A percentile compares a stretch with the other conserved stretches of the same genome.
Conservation (phyloP, 352 stramenopile species). For the Globisporangium emineosum region DNA sequence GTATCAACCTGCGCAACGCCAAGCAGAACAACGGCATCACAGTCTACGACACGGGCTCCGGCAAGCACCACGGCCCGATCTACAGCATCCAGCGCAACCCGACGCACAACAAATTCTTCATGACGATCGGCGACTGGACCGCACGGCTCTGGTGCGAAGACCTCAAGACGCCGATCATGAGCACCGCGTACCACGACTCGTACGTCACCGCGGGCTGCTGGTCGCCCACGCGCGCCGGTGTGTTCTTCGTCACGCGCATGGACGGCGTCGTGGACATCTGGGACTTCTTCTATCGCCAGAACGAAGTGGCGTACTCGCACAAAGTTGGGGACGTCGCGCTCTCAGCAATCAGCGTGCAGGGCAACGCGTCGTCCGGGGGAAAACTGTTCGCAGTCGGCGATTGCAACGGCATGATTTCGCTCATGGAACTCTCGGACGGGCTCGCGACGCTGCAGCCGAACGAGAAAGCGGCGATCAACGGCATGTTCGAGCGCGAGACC, state of each 20-base stretch:
- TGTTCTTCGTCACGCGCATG: conserved; percentile 97
- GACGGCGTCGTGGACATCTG: conserved; percentile 97
- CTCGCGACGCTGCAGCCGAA: conserved; percentile 89
- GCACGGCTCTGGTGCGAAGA: conserved; percentile 96
- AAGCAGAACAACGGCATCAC: conserved; percentile 98
- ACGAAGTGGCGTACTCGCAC: conserved; percentile 96
- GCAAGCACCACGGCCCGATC: conserved; percentile 96
- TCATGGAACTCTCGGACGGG: conserved; percentile 94
- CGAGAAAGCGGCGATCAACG: conserved; percentile 93
- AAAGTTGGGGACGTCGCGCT: conserved; percentile 93
- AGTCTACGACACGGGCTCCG: conserved; percentile 92
- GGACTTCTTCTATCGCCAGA: conserved; percentile 98
- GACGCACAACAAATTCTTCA: conserved; percentile 97
- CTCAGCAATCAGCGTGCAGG: conserved; percentile 92
- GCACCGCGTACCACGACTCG: conserved; percentile 94
- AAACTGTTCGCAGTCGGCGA: conserved; percentile 95
- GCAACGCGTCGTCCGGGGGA: conserved; percentile 82
- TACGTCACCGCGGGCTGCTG: conserved; percentile 97
- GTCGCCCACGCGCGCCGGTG: conserved; percentile 92
- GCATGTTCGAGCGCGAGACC: conserved; percentile 97
- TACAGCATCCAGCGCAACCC: conserved; percentile 96
- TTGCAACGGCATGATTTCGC: conserved; percentile 94
- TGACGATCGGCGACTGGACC: conserved; percentile 97
- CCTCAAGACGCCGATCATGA: conserved; percentile 97
- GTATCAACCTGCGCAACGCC: conserved; percentile 94